A percentile compares a stretch with the other conserved stretches of the same genome.
phyloP scores from a whole-genome alignment of 2,329 filamentous ascomycete genomes.

The Aspergillus sclerotialis region DNA sequence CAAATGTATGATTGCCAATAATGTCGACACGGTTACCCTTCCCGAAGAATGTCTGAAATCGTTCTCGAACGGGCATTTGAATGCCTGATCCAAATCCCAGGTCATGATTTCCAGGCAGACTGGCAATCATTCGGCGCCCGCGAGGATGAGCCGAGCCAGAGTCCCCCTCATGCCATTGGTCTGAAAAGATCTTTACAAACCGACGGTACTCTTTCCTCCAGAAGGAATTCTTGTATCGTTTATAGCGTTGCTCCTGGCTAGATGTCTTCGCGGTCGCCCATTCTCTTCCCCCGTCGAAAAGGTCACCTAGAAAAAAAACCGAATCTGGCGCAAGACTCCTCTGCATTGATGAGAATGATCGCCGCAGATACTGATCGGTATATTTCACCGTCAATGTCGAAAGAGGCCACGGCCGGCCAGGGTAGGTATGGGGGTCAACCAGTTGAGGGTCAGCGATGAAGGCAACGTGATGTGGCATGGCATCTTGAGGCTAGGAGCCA shows the following conservation, averaged over 20 bases:
- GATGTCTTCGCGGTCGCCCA: slow-evolving; percentile 67
- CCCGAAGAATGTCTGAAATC: slow-evolving; percentile 85
- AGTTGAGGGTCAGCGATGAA: slow-evolving; percentile 88
- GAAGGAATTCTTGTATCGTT: slow-evolving; percentile 69
- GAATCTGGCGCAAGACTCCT: slow-evolving; percentile 72
- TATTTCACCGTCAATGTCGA: slow-evolving; percentile 60
- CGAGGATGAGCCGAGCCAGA: slow-evolving; percentile 52
- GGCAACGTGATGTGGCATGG: slow-evolving; percentile 74
- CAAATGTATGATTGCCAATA: slow-evolving; percentile 89
- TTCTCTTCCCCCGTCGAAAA: slow-evolving; percentile 93
- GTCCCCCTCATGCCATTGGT: slow-evolving; percentile 57
- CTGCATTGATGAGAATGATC: slow-evolving; percentile 75
- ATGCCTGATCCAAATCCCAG: slow-evolving; percentile 83
- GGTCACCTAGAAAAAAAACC: slow-evolving; percentile 82
- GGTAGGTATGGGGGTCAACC: slow-evolving; percentile 91
- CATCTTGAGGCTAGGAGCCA: slow-evolving; percentile 58
- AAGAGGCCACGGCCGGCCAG: slow-evolving; percentile 70
- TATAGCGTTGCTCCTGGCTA: slow-evolving; percentile 61
- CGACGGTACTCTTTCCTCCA: slow-evolving; percentile 83
- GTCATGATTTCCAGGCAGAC: slow-evolving; percentile 90
- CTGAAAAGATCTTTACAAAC: slow-evolving; percentile 79
- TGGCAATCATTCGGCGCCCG: slow-evolving; percentile 72
- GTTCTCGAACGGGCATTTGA: slow-evolving; percentile 68
- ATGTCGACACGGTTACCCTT: slow-evolving; percentile 86
- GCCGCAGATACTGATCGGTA: slow-evolving; percentile 83